Percentiles rank a stretch among this genome's conserved stretches.
Conservation (phyloP, 495 filamentous ascomycete genomes). For the Lepidopterella palustris region DNA sequence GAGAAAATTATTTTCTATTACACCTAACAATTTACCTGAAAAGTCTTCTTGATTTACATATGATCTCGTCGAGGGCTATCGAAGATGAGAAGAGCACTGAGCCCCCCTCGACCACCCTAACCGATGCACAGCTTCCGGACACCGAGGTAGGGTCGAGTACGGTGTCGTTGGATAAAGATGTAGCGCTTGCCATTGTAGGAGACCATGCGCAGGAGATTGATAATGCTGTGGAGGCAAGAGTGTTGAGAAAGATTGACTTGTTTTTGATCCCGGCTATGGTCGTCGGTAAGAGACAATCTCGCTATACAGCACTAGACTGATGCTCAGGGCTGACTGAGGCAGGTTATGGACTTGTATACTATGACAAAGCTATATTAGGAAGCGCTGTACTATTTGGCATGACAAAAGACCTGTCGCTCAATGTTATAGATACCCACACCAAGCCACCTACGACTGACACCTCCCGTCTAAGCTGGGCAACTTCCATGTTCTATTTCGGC, state of each 20-base stretch:
- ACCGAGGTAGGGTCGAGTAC: constrained; percentile 4
- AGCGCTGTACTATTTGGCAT: constrained; percentile 66
- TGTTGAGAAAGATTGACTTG: constrained; percentile 62
- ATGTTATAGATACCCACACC: constrained; percentile 46
- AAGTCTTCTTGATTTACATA: background rate
- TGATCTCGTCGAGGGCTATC: background rate
- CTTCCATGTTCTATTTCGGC: constrained; percentile 73
- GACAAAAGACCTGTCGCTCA: constrained; percentile 58
- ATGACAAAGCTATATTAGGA: constrained; percentile 74
- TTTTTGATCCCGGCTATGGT: constrained; percentile 68
- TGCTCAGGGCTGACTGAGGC: background rate
- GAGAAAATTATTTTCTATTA: background rate
- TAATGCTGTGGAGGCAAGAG: constrained; percentile 46
- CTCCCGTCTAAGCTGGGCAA: constrained; percentile 63
- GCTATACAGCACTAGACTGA: background rate
- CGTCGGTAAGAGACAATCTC: constrained; percentile 45
- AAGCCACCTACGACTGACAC: constrained; percentile 53
- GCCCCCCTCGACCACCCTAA: background rate
- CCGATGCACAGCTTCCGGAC: background rate
- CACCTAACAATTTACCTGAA: background rate
- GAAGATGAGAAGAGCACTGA: background rate
- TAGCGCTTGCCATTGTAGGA: constrained; percentile 45
- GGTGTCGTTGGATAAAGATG: constrained; percentile 39
- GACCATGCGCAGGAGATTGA: constrained; percentile 49
- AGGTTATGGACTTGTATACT: constrained; percentile 67